Base-by-base conservation (phyloP, 768 basidiomycete species). In the Wakefieldia striispora region DNA sequence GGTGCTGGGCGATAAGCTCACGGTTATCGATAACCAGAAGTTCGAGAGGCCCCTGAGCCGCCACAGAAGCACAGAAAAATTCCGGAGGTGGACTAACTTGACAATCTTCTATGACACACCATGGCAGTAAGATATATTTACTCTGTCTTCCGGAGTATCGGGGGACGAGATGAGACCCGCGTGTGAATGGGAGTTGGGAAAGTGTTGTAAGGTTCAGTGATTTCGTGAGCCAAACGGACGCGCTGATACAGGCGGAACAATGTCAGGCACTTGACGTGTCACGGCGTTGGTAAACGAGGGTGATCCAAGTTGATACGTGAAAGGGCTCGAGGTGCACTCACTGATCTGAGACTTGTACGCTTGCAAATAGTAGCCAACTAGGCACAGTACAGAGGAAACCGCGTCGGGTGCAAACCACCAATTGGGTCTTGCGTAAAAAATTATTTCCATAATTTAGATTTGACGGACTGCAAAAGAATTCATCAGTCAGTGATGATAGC, bases 61-160 rank as follows among this genome's bases (percentile, higher is more conserved):
- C 59, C 54, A 66, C 55, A 66, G 64, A 64, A 66, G 53, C 54
- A 47, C 42, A 38, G 53, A 43, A 55, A 57, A 48, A 47, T 61
- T 50, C 49, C 47, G 54, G 61, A 63, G 58, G 42, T 54, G 40
- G 49, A 52, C 49, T 33, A 53, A 53, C 45, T 60, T 34, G 55
- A 43, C 45, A 13, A 45, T 21, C 56, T 64, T 61, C 54, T 45
- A 35, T 55, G 40, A 52, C 50, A 55, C 40, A 41, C 43, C 52
- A 48, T 50, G 51, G 57, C 41, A 62, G 41, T 8, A 35, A 48
- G 51, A 49, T 55, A 51, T 53, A 54, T 66, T 53, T 51, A 17
- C 41, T 40, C 37, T 23, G 31, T 34, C 37, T 54, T 45, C 47
- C 49, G 23, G 40, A 48, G 49, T 40, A 38, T 51, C 53, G 48